Evolutionary conservation across 2,329 filamentous ascomycete genomes (phyloP).

Genomic region (Septoria linicola): DNA sequence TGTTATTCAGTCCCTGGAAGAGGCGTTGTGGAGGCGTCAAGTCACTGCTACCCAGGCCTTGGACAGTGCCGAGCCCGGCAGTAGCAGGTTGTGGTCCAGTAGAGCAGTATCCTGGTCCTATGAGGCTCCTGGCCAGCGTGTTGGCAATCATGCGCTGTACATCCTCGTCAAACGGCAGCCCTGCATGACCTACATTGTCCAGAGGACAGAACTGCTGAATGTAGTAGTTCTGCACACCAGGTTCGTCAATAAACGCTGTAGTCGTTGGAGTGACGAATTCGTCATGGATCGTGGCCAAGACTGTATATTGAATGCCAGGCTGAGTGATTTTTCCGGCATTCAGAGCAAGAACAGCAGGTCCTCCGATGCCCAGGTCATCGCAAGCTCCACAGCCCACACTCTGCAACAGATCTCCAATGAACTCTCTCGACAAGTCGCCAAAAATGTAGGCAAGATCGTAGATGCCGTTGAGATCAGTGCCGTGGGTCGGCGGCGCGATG

Average conservation of each 20-base stretch:
- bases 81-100: not conserved
- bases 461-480: slow-evolving; percentile 6
- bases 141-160: slow-evolving; percentile 14
- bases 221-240: slow-evolving; percentile 16
- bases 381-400: slow-evolving; percentile 11
- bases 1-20: not conserved
- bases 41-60: not conserved
- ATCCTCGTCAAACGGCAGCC: slow-evolving; percentile 12
- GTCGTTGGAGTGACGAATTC: slow-evolving; percentile 19
- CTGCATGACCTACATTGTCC: slow-evolving; percentile 17
- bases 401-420: slow-evolving; percentile 9
- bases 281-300: slow-evolving; percentile 18
- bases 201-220: slow-evolving; percentile 22
- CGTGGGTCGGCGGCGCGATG: slow-evolving; percentile 13
- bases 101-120: slow-evolving; percentile 1
- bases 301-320: slow-evolving; percentile 18
- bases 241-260: slow-evolving; percentile 20
- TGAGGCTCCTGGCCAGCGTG: slow-evolving; percentile 1
- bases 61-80: not conserved
- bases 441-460: slow-evolving; percentile 13
- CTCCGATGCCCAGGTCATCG: slow-evolving; percentile 14
- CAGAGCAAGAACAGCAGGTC: slow-evolving; percentile 14
- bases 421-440: slow-evolving; percentile 7
- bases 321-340: slow-evolving; percentile 20
- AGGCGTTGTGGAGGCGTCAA: not conserved